Evolutionary conservation across 1,284 basidiomycete species (phyloP), one percentile per base, ranked within the genome.

Genomic region (Jaminaea rosea): DNA sequence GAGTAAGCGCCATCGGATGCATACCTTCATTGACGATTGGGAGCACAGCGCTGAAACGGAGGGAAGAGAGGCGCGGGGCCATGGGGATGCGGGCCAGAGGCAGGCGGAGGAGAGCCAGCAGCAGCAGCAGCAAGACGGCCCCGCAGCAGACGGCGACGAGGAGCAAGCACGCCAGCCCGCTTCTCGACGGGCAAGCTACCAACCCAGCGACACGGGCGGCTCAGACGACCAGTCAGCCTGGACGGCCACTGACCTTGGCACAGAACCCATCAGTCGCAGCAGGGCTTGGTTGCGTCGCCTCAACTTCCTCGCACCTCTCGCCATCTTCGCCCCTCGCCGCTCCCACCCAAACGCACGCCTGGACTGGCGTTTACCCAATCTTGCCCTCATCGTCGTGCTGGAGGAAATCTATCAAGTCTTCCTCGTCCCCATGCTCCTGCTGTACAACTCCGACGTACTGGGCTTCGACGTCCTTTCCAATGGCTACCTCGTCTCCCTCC

Each of bases 381-480:
- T 68, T 19, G 66, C 63, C 8, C 45, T 59, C 0, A 59, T 68
- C 13, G 58, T 66, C 21, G 49, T 68, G 8, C 56, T 59, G 29
- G 66, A 68, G 46, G 66, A 68, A 55, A 61, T 64, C 13, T 67
- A 59, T 42, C 67, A 69, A 41, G 61, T 63, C 2, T 69, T 69
- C 37, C 58, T 69, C 50, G 56, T 69, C 17, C 67, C 67, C 10
- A 49, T 63, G 19, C 44, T 69, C n/a, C 52, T 69, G 4, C 60
- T 69, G 7, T 69, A 65, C 59, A 67, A 65, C 58, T 55, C 65
- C 51, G 62, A 69, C 47, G 53, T 58, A 0, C 63, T 69, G 21
- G 56, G 58, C 2, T 64, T 62, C 27, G 58, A 63, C 34, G 63
- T 66, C 47, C 41, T 67, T 49, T 65, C 67, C 52, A 67, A 69